phyloP scores from a whole-genome alignment of 805 yeast species.

The Cyberlindnera amylophila region DNA sequence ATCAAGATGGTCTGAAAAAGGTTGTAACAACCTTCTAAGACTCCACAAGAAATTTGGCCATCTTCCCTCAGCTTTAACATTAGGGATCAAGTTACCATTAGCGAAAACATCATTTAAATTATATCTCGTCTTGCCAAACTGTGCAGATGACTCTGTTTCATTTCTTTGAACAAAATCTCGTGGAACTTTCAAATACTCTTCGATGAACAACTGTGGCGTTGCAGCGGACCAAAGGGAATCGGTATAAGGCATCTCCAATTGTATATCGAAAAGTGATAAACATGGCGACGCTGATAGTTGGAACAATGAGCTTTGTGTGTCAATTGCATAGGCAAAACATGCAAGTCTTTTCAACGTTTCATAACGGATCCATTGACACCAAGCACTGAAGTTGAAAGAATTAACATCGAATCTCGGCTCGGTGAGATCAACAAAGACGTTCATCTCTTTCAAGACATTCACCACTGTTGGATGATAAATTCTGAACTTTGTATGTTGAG shows the following conservation, averaged over 20 bases:
- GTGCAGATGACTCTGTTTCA: background rate
- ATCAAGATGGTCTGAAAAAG: constrained; percentile 25
- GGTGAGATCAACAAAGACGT: constrained; percentile 11
- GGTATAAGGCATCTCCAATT: constrained; percentile 41
- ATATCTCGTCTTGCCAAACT: constrained; percentile 6
- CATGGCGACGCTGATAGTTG: constrained; percentile 29
- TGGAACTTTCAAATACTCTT: constrained; percentile 29
- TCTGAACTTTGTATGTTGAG: constrained; percentile 14
- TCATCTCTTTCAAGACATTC: constrained; percentile 19
- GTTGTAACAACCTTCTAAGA: constrained; percentile 29
- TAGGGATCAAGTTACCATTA: constrained; percentile 19
- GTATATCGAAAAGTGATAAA: constrained; percentile 42
- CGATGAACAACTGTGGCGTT: constrained; percentile 22
- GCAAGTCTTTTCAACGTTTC: constrained; percentile 42
- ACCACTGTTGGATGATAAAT: constrained; percentile 25
- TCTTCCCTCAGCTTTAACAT: constrained; percentile 27
- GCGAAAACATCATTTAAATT: constrained; percentile 7
- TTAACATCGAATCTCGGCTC: constrained; percentile 12
- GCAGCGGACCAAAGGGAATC: constrained; percentile 43
- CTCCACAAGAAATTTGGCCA: constrained; percentile 37
- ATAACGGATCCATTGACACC: constrained; percentile 44
- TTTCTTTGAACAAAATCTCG: constrained; percentile 15
- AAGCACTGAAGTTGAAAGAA: constrained; percentile 19
- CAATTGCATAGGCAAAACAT: constrained; percentile 38
- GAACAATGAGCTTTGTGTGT: constrained; percentile 37